Conservation (phyloP, 768 basidiomycete genomes). For the Macrolepiota dolichaula region DNA sequence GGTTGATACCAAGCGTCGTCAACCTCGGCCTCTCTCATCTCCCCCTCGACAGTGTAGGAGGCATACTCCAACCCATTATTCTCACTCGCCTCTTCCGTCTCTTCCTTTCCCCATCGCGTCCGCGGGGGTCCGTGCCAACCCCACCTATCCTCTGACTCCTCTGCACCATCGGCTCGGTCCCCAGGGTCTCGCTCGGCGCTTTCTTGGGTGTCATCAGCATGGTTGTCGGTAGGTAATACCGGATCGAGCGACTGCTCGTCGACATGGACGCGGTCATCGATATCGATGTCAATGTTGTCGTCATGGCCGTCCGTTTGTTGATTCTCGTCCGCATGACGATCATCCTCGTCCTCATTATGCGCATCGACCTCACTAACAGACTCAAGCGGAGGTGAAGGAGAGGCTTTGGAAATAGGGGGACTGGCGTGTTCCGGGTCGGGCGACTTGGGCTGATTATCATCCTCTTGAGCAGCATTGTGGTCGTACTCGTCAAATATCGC, state of each 20-base stretch:
- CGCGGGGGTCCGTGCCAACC: conserved; percentile 2
- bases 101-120: background rate
- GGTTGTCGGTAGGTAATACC: background rate
- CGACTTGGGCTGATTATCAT: background rate
- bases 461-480: background rate
- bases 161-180: background rate
- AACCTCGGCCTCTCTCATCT: background rate
- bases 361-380: background rate
- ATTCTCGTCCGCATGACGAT: background rate
- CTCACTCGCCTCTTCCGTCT: background rate
- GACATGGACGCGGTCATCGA: background rate
- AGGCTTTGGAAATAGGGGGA: background rate
- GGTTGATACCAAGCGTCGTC: background rate
- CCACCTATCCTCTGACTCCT: conserved; percentile 1
- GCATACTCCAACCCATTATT: background rate
- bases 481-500: background rate
- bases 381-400: background rate
- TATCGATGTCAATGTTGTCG: background rate
- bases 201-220: background rate
- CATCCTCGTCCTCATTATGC: background rate
- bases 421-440: background rate
- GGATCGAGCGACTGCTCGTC: background rate
- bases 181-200: background rate
- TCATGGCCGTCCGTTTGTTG: background rate
- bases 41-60: background rate